Conservation (phyloP, 257 asterid genomes). For the Scutellaria galericulata region DNA sequence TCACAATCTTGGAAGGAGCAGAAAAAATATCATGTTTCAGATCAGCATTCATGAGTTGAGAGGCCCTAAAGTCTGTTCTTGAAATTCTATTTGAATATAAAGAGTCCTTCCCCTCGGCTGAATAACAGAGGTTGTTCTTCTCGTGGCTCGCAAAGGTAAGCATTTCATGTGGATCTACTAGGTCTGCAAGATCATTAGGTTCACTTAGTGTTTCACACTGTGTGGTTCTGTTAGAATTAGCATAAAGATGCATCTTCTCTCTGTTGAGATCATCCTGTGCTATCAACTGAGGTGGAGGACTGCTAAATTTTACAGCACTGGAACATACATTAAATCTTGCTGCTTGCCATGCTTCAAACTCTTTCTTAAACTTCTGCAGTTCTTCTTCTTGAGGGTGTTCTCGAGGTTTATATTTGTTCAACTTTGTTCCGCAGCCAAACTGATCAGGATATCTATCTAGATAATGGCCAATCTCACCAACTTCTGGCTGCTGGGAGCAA, state of each 20-base stretch:
- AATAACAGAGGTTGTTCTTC: constrained; percentile 35
- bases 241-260: constrained; percentile 67
- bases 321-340: constrained; percentile 73
- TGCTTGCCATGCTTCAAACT: constrained; percentile 92
- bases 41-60: constrained; percentile 31
- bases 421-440: constrained; percentile 37
- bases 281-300: constrained; percentile 65
- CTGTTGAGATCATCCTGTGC: constrained; percentile 83
- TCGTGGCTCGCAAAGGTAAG: constrained; percentile 40
- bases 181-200: constrained; percentile 35
- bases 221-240: constrained; percentile 49
- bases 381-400: constrained; percentile 99
- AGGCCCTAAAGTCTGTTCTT: constrained; percentile 39
- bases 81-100: constrained; percentile 41
- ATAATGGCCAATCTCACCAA: constrained; percentile 41
- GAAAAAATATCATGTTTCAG: too few relatives aligned
- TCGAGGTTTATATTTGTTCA: constrained; percentile 65
- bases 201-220: constrained; percentile 39
- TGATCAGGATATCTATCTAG: constrained; percentile 45
- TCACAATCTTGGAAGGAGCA: constrained; percentile 71
- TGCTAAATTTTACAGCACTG: constrained; percentile 50
- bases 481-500: constrained; percentile 49
- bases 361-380: constrained; percentile 91
- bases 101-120: constrained; percentile 44
- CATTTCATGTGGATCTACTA: constrained; percentile 38